These are phyloP conservation scores for Penicillium canescens DNA, from an alignment of 495 filamentous ascomycete species.

Conservation along the genomic window DNA sequence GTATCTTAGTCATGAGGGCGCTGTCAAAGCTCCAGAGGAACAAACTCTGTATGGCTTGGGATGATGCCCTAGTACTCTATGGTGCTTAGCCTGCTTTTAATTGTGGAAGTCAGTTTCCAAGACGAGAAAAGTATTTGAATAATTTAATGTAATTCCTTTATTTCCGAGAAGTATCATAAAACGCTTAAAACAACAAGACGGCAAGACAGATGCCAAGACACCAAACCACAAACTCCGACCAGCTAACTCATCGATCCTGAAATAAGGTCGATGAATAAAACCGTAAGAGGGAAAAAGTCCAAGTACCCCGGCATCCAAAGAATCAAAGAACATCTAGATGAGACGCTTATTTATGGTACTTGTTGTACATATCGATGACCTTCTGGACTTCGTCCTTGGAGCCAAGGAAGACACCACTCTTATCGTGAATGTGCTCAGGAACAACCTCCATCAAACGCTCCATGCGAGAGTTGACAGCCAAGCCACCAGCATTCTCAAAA, in stretches of 20 bases:
- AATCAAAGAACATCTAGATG: neutral
- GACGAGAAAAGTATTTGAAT: neutral
- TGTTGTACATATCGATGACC: conserved; percentile 68
- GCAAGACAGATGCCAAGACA: neutral
- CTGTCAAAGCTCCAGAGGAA: too few relatives aligned
- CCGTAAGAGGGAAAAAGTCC: neutral
- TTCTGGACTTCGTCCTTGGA: conserved; percentile 94
- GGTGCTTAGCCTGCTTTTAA: too few relatives aligned
- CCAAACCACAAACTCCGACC: neutral
- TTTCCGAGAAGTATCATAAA: conserved; percentile 8
- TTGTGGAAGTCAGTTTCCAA: too few relatives aligned
- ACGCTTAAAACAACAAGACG: conserved; percentile 5
- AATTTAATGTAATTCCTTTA: neutral
- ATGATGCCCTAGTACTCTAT: too few relatives aligned
- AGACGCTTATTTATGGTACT: conserved; percentile 39
- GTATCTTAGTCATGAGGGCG: too few relatives aligned
- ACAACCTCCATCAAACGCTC: conserved; percentile 84
- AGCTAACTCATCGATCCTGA: neutral
- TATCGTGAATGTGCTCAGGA: conserved; percentile 93
- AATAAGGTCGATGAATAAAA: neutral
- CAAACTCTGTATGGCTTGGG: too few relatives aligned
- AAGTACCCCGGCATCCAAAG: neutral
- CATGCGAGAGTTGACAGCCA: conserved; percentile 88
- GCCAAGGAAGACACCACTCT: conserved; percentile 93
- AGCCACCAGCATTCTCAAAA: conserved; percentile 96